A percentile compares a stretch with the other conserved stretches of the same genome.
Evolutionary conservation across 106 monocot species (phyloP).

Genomic region (Narthecium ossifragum): DNA sequence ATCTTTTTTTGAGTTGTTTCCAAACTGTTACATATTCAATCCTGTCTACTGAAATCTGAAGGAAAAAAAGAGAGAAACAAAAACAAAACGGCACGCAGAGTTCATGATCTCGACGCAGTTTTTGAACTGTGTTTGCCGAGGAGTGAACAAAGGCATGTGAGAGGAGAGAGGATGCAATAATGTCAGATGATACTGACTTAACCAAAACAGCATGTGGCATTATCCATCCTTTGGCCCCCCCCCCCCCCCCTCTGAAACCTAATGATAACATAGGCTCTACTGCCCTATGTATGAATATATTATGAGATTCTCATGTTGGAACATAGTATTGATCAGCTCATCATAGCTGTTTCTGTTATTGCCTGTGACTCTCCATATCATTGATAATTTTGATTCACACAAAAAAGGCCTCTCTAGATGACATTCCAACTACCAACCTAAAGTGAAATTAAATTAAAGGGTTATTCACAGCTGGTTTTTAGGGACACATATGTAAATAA

Average conservation of each 20-base stretch:
- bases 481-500: no score
- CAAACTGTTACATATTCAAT: no score
- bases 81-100: no score
- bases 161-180: slow-evolving; percentile 9
- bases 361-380: background rate
- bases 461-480: no score
- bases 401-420: background rate
- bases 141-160: slow-evolving; percentile 5
- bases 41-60: no score
- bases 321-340: background rate
- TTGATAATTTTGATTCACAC: background rate
- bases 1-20: no score
- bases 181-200: slow-evolving; percentile 7
- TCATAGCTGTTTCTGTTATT: background rate
- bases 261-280: slow-evolving; percentile 2
- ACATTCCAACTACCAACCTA: background rate
- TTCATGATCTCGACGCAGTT: no score
- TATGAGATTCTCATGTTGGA: slow-evolving; percentile 9
- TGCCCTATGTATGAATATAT: slow-evolving; percentile 7
- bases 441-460: no score
- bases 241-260: slow-evolving; percentile 11
- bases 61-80: no score
- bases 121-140: background rate
- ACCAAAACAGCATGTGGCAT: slow-evolving; percentile 13
- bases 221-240: slow-evolving; percentile 10